phyloP scores from a whole-genome alignment of 2,329 filamentous ascomycete genomes.

The Zelopaecilomyces penicillatus region DNA sequence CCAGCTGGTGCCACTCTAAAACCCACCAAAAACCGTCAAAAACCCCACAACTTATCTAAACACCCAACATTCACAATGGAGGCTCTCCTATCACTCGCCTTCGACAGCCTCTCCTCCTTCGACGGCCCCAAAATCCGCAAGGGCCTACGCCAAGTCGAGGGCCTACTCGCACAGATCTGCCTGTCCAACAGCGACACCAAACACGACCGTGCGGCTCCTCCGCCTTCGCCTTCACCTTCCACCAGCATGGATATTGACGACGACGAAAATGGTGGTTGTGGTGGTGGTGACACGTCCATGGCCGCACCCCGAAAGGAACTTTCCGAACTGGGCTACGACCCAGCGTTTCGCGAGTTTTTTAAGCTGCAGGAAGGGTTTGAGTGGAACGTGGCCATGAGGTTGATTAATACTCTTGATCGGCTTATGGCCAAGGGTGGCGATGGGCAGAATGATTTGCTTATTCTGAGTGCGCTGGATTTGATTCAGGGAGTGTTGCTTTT shows the following conservation, averaged over 20 bases:
- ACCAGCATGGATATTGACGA: constrained; percentile 16
- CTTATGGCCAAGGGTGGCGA: constrained; percentile 75
- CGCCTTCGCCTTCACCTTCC: constrained; percentile 14
- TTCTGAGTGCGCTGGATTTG: constrained; percentile 78
- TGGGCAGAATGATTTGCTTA: constrained; percentile 78
- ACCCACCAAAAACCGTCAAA: too few relatives aligned
- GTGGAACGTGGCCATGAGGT: constrained; percentile 86
- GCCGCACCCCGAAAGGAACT: constrained; percentile 51
- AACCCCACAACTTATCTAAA: too few relatives aligned
- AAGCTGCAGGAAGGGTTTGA: constrained; percentile 95
- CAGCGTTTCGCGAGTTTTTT: constrained; percentile 92
- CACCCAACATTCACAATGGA: constrained; percentile 56
- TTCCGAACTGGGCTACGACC: constrained; percentile 65
- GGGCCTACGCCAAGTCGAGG: constrained; percentile 88
- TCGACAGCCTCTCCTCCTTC: constrained; percentile 92
- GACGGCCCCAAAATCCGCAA: constrained; percentile 86
- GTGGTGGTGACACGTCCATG: constrained; percentile 28
- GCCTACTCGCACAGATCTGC: constrained; percentile 88
- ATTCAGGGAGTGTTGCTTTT: constrained; percentile 83
- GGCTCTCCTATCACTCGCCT: constrained; percentile 80
- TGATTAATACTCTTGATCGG: constrained; percentile 78
- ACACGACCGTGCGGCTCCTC: constrained; percentile 3
- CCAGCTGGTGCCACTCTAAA: too few relatives aligned
- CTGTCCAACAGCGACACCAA: constrained; percentile 43
- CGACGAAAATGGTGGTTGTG: constrained; percentile 12